Conservation (phyloP, 257 asterid species). For the Nicotiana sylvestris region DNA sequence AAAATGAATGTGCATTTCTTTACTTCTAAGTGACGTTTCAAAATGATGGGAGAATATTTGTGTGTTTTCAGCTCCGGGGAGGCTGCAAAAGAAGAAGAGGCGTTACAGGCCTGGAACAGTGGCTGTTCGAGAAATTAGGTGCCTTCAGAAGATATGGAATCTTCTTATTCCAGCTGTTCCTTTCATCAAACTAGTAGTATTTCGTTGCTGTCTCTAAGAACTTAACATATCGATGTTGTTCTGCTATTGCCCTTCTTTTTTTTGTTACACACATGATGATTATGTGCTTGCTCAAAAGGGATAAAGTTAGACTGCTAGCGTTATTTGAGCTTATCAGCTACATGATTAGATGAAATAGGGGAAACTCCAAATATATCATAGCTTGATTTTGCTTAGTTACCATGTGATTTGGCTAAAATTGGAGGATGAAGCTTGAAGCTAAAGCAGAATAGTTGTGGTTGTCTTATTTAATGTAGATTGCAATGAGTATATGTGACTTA, state of each 20-base stretch:
- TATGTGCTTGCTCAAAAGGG: too few species aligned
- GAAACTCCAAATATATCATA: not conserved
- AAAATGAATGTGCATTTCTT: too few species aligned
- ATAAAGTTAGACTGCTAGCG: too few species aligned
- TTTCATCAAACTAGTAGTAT: conserved; percentile 56
- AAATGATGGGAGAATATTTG: too few species aligned
- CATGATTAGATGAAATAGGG: not conserved
- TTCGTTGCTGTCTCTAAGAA: not conserved
- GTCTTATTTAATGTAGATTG: not conserved
- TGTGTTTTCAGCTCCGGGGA: too few species aligned
- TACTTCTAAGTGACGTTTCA: too few species aligned
- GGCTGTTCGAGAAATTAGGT: conserved; percentile 81
- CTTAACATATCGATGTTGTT: too few species aligned
- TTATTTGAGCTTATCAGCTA: not conserved
- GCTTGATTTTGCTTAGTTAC: not conserved
- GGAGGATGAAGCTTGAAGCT: not conserved
- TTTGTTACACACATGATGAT: too few species aligned
- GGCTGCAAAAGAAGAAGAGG: too few species aligned
- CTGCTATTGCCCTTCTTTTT: too few species aligned
- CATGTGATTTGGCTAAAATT: not conserved
- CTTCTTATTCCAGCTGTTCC: conserved; percentile 86
- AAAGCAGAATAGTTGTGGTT: not conserved
- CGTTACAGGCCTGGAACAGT: conserved; percentile 63
- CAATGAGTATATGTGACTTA: not conserved
- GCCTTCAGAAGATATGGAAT: conserved; percentile 50